A percentile compares a stretch with the other conserved stretches of the same genome.
Evolutionary conservation across 2,329 filamentous ascomycete species (phyloP).

Genomic region (Sclerotinia borealis): DNA sequence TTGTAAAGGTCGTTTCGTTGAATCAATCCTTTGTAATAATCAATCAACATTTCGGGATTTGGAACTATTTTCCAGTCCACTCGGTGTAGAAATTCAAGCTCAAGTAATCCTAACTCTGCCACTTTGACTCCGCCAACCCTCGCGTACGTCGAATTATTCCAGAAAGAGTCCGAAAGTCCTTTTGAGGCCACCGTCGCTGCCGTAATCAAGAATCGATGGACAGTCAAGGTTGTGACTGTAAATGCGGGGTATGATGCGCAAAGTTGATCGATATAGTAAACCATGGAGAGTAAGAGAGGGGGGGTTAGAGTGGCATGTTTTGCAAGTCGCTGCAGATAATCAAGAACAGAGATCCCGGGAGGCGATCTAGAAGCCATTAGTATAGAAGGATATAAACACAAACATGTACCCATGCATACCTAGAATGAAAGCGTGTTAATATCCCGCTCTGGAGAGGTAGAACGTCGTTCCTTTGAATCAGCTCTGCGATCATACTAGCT

Average conservation of each 20-base stretch:
- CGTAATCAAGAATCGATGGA: conserved; percentile 95
- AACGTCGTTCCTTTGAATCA: conserved; percentile 87
- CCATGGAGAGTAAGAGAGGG: conserved; percentile 94
- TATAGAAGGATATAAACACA: background rate
- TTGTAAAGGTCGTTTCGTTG: conserved; percentile 56
- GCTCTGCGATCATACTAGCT: conserved; percentile 89
- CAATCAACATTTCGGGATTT: conserved; percentile 84
- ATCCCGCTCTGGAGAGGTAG: conserved; percentile 79
- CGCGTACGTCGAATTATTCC: conserved; percentile 97
- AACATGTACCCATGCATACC: conserved; percentile 44
- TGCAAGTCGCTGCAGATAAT: conserved; percentile 88
- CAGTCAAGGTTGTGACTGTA: conserved; percentile 91
- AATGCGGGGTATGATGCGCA: conserved; percentile 91
- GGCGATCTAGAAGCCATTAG: conserved; percentile 40
- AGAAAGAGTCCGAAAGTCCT: conserved; percentile 92
- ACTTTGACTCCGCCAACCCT: conserved; percentile 88
- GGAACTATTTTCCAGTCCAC: conserved; percentile 97
- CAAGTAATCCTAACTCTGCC: conserved; percentile 80
- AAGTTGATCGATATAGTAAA: conserved; percentile 95
- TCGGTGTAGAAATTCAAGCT: conserved; percentile 86
- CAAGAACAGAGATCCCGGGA: conserved; percentile 87
- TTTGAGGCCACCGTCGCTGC: conserved; percentile 94
- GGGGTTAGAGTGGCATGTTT: conserved; percentile 91
- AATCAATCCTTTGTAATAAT: conserved; percentile 87
- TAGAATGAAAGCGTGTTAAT: conserved; percentile 90